Conservation (phyloP, 805 yeast genomes). For the Crinitomyces ghanaensis region DNA sequence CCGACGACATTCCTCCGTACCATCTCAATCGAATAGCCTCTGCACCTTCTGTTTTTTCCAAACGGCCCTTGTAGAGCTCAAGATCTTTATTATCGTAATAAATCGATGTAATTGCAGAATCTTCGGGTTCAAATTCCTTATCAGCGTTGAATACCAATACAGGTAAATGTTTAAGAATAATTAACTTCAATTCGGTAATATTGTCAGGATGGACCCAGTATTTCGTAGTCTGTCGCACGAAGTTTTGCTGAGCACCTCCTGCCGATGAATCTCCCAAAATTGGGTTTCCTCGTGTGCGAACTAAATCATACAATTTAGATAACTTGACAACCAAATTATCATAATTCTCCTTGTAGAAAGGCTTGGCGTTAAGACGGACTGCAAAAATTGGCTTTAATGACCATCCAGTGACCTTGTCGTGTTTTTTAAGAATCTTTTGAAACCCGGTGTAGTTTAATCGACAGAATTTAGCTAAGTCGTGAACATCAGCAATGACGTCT, state of each 20-base stretch:
- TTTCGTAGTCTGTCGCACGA: constrained; percentile 96
- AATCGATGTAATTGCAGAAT: constrained; percentile 92
- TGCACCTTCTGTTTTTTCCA: constrained; percentile 96
- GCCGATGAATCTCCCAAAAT: constrained; percentile 91
- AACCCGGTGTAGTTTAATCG: constrained; percentile 93
- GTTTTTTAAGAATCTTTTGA: constrained; percentile 92
- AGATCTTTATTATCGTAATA: constrained; percentile 84
- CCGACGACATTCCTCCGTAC: constrained; percentile 97
- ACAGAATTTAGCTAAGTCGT: constrained; percentile 89
- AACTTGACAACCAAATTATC: constrained; percentile 81
- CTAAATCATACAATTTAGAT: constrained; percentile 80
- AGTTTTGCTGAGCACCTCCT: constrained; percentile 97
- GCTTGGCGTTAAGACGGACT: constrained; percentile 83
- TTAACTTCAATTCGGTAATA: constrained; percentile 88
- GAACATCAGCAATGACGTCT: constrained; percentile 93
- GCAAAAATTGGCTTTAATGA: constrained; percentile 85
- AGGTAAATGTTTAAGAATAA: constrained; percentile 88
- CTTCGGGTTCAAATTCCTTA: constrained; percentile 91
- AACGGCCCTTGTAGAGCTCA: constrained; percentile 88
- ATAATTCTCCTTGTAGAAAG: constrained; percentile 91
- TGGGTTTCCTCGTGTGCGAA: constrained; percentile 93
- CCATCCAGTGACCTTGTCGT: constrained; percentile 78
- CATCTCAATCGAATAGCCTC: constrained; percentile 97
- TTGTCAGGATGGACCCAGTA: constrained; percentile 99
- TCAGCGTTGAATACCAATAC: constrained; percentile 93